Conservation (phyloP, 257 asterid genomes). For the Ehretia macrophylla region DNA sequence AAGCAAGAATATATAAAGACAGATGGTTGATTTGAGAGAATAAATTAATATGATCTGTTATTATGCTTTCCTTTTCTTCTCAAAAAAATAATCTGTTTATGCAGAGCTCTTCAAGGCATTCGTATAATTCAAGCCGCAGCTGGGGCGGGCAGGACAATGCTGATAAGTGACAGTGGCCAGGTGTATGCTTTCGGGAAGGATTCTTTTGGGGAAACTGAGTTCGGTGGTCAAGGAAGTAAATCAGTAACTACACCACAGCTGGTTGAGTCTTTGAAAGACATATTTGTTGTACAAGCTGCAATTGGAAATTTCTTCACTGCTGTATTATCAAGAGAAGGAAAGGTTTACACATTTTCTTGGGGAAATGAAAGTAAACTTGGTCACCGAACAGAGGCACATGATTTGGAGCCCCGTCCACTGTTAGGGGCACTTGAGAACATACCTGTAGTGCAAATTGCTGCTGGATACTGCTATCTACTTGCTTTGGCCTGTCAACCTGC, state of each 20-base stretch:
- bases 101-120: slow-evolving; percentile 71
- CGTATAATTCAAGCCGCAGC: slow-evolving; percentile 74
- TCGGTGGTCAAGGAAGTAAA: slow-evolving; percentile 52
- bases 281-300: slow-evolving; percentile 82
- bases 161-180: slow-evolving; percentile 55
- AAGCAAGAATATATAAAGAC: background rate
- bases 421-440: slow-evolving; percentile 61
- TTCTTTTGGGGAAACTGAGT: slow-evolving; percentile 67
- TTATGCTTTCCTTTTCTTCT: too few relatives aligned
- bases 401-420: slow-evolving; percentile 63
- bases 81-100: too few relatives aligned
- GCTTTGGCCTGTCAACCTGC: slow-evolving; percentile 77
- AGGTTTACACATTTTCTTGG: slow-evolving; percentile 78
- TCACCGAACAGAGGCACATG: slow-evolving; percentile 65
- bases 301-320: slow-evolving; percentile 85
- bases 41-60: background rate
- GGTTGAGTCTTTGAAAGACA: slow-evolving; percentile 73
- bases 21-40: slow-evolving; percentile 2
- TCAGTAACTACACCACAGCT: slow-evolving; percentile 53
- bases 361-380: slow-evolving; percentile 75
- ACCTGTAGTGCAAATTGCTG: slow-evolving; percentile 82
- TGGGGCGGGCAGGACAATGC: slow-evolving; percentile 75
- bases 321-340: slow-evolving; percentile 74
- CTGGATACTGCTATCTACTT: slow-evolving; percentile 88
- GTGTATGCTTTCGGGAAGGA: slow-evolving; percentile 80